Base-by-base conservation (phyloP, 1,284 basidiomycete species). In the Apiotrichum gracile region DNA sequence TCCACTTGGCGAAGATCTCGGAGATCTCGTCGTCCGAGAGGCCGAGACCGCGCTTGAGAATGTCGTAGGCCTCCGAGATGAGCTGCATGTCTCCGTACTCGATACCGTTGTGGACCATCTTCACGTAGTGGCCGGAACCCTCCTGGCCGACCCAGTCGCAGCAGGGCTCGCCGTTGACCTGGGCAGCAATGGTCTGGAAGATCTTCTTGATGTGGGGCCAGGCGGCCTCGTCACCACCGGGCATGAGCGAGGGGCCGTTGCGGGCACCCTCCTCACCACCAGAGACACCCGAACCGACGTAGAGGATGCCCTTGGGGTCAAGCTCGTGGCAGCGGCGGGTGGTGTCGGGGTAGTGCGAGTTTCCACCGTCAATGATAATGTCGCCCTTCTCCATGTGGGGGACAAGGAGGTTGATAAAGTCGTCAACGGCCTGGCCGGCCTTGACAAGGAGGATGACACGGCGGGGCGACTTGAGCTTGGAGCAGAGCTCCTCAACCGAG, bases 11-110 rank as follows among this genome's bases (percentile, higher is more conserved):
- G 77, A 93, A 93, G 76, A 91, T 88, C 59, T 85, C 85, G 55
- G 91, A 87, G 64, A 96, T 94, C 77, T 97, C 92, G 61, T 81
- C 80, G 69, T 91, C 88, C 37, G 73, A 55, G 59, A 96, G 81
- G 61, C 86, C 90, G 66, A 98, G 86, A 65, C 94, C 96, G 67
- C 91, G 88, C 77, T 94, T 96, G 74, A 99, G 86, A 77, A 99
- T 97, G 76, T 97, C 92, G 76, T 96, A 97, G 19, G 88, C 91
- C 79, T 99, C 96, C 64, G 91, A 89, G 68, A 99, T 98, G 74
- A 98, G 81, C 78, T 98, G 96, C 96, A 99, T 99, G 80, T 99
- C 96, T 78, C 96, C 96, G 78, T 98, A 99, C 78, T 97, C 92
- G 76, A 97, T 97, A 81, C 91, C 78, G 74, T 79, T 79, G 77